Evolutionary conservation across 768 basidiomycete species (phyloP), one percentile per base, ranked within the genome.

Genomic region (Imleria badia): DNA sequence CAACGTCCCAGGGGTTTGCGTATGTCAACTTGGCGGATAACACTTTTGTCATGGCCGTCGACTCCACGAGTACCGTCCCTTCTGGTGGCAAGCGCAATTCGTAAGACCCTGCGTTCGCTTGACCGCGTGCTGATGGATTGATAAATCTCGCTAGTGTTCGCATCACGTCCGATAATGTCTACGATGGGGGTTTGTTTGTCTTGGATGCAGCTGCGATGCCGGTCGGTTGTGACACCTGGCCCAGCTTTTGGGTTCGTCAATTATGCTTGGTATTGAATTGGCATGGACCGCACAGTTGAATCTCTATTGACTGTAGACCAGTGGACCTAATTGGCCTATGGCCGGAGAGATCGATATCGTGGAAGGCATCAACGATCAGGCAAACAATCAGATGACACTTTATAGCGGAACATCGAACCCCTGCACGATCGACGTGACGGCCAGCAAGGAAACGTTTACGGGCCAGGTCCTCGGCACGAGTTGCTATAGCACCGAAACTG

Each of bases 281-380:
- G 13, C 8, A 23, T 20, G 13, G 17, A 23, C 3, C 15, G 20
- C 19, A 19, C 7, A 8, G 13, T 51, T 63, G 10, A 50, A 23
- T 20, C 26, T n/a, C 13, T 26, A 15, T 34, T 10, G 31, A 43
- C 5, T 13, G 20, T 46, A 74, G 73, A 73, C 77, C 7, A 71
- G 76, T 36, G 82, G 83, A 8, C 78, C 80, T 0, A 66, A 78
- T 45, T 85, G 83, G 83, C 82, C 82, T 3, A 9, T 30, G 20
- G 70, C 54, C 23, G 84, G 82, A 56, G 87, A 90, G 69, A 84
- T 89, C 51, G 90, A 91, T 61, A 80, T 89, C 46, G 66, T 91
- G 11, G 90, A 92, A 66, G 86, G 87, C 14, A 81, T 90, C 51
- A 80, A 91, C 60, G 61, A 78, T 23, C 76, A 80, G 62, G 51